Percentiles rank a stretch among this genome's conserved stretches.
phyloP scores from a whole-genome alignment of 2,329 filamentous ascomycete species.

The Calonectria pseudoreteaudii region DNA sequence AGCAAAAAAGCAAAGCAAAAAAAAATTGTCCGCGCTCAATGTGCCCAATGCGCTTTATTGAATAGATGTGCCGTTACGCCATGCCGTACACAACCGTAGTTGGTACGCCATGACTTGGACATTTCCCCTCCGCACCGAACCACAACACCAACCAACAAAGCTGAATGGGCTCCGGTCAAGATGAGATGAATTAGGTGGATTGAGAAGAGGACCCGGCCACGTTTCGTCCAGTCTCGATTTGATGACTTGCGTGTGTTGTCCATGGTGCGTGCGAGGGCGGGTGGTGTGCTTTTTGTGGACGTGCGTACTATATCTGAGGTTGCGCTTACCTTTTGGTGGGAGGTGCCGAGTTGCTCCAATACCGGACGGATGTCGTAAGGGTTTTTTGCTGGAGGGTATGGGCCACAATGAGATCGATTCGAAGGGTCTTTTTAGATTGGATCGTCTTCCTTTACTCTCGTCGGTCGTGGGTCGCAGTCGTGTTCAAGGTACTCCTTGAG shows the following conservation, averaged over 20 bases:
- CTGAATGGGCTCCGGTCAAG: background rate
- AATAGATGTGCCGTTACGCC: constrained; percentile 7
- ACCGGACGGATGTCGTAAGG: background rate
- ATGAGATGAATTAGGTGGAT: constrained; percentile 5
- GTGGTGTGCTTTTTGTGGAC: background rate
- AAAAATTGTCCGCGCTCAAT: background rate
- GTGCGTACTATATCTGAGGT: constrained; percentile 15
- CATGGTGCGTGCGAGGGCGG: constrained; percentile 11
- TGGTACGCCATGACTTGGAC: background rate
- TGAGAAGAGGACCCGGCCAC: background rate
- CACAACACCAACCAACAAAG: background rate
- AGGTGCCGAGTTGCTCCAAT: background rate
- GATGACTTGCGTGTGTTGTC: constrained; percentile 6
- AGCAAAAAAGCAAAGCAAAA: background rate
- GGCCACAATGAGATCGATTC: constrained; percentile 1
- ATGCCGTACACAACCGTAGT: background rate
- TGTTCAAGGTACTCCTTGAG: constrained; percentile 8
- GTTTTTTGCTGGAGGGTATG: constrained; percentile 8
- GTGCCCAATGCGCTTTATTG: background rate
- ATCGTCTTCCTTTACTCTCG: background rate
- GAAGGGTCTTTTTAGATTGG: constrained; percentile 1
- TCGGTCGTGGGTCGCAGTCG: constrained; percentile 19
- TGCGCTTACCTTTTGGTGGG: constrained; percentile 21
- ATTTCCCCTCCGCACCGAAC: background rate
- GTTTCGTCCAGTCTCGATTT: constrained; percentile 12